Evolutionary conservation across 176 grass and related monocot species (phyloP), one percentile per base, ranked within the genome.

Genomic region (Themeda triandra): DNA sequence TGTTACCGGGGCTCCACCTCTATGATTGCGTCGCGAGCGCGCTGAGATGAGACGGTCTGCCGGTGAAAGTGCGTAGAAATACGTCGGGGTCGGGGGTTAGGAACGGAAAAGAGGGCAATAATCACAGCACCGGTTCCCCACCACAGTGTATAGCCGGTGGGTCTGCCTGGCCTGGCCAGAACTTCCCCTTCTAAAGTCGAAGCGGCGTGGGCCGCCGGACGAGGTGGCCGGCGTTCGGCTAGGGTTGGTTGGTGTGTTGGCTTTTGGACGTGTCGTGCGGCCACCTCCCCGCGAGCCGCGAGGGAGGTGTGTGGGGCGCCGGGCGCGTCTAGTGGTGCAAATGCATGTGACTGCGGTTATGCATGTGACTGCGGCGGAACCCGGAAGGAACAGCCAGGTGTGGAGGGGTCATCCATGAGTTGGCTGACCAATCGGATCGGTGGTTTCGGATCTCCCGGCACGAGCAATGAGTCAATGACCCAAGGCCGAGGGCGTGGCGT

Each of bases 381-480:
- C 33, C 33, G 33, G 36, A 6, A 37, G 36, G 36, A 41, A 49
- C 62, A 23, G 12, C 3, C 3, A 4, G 6, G 41, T 42, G 37
- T 23, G 67, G 68, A 23, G 33, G 68, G 21, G 2, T 9, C 13
- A 9, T 71, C 21, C 51, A 15, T 42, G 69, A 29, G 37, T 10
- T n/a, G 36, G 14, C 21, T 4, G 66, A 25, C 45, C 10, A n/a
- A 40, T 51, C 4, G 30, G 30, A 53, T 62, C 7, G 54, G 54
- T 32, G 53, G 80, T 72, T 78, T 88, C 74, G 53, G 51, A 65
- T 66, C 80, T 83, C 39, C 80, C 39, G 67, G 86, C 75, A 66
- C 37, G 33, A 45, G 10, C 18, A 27, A 4, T n/a, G 46, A 0
- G 21, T n/a, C n/a, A 8, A 46, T 19, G 70, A 15, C 1, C 2